Evolutionary conservation across 768 basidiomycete genomes (phyloP).

Genomic region (Boletellus sp.): DNA sequence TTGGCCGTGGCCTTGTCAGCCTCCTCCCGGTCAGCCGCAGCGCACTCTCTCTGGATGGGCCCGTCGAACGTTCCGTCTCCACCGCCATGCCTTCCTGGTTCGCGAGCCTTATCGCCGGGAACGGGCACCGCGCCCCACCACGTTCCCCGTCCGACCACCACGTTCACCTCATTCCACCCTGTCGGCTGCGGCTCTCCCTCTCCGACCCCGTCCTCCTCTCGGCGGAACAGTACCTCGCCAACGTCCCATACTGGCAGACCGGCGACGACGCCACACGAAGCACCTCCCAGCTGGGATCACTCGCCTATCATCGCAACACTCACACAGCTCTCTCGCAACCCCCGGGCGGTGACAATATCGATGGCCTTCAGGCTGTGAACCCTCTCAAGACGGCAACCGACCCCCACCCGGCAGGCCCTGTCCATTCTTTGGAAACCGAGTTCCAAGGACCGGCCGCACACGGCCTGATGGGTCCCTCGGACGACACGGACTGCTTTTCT

Average conservation of each 20-base stretch:
- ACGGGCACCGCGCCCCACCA: background rate
- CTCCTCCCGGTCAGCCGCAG: background rate
- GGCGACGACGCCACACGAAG: background rate
- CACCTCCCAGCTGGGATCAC: background rate
- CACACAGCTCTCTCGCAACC: background rate
- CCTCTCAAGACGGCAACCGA: background rate
- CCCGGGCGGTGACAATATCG: background rate
- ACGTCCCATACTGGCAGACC: background rate
- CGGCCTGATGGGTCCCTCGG: background rate
- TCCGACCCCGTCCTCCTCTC: conserved; percentile 23
- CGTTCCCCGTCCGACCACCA: background rate
- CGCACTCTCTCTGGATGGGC: too few relatives aligned
- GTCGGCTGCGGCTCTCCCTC: conserved; percentile 19
- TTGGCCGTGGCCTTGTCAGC: background rate
- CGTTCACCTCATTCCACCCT: conserved; percentile 6
- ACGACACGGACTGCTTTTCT: conserved; percentile 7
- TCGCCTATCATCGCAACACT: background rate
- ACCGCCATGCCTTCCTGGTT: too few relatives aligned
- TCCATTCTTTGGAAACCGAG: background rate
- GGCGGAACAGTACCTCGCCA: conserved; percentile 12
- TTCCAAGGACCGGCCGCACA: background rate
- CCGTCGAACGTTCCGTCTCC: background rate
- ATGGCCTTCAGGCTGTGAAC: background rate
- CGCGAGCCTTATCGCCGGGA: too few relatives aligned
- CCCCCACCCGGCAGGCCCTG: background rate